Evolutionary conservation across 208 protist species (phyloP), one percentile per base, ranked within the genome.

Genomic region (Crithidia brevicula): DNA sequence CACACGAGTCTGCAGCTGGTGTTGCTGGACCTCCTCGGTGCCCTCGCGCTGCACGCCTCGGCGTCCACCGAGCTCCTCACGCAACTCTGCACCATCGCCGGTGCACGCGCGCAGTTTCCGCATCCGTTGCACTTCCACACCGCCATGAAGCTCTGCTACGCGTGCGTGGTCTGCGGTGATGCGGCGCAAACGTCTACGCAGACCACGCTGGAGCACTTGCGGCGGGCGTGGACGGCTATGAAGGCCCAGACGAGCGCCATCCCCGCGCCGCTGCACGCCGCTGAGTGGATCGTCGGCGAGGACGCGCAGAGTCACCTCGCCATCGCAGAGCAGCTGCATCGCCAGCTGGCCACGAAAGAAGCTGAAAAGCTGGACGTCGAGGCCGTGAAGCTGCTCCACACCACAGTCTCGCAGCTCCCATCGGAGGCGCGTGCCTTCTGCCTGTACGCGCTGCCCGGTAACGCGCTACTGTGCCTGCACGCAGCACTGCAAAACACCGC

Each of bases 381-480:
- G 23, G n/a, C 54, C 0, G 46, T 76, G 25, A 65, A 8, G 47
- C 2, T 43, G 38, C 65, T 76, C 36, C 43, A 34, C 38, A 20
- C 20, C 8, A 76, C 33, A 31, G 61, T 52, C 1, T 18, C 23
- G 23, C 53, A 66, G 47, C 43, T 76, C 38, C 70, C 70, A n/a
- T 34, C 6, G 9, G 42, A 53, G 38, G 42, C 53, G 30, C 70
- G 70, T 20, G 62, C 70, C 30, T 76, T 70, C 45, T 76, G 61
- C 54, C n/a, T 76, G 40, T 62, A 69, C 70, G 70, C 56, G 13
- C 42, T 76, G 49, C 70, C 70, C 9, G 70, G 62, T 8, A 76
- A 76, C n/a, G 46, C 62, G 2, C 36, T 70, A 31, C 57, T 70
- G 54, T 54, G 62, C 16, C 54, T 60, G 16, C 70, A 70, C 18